phyloP scores from a whole-genome alignment of 352 stramenopile species.

The Pythium pyrilobum region DNA sequence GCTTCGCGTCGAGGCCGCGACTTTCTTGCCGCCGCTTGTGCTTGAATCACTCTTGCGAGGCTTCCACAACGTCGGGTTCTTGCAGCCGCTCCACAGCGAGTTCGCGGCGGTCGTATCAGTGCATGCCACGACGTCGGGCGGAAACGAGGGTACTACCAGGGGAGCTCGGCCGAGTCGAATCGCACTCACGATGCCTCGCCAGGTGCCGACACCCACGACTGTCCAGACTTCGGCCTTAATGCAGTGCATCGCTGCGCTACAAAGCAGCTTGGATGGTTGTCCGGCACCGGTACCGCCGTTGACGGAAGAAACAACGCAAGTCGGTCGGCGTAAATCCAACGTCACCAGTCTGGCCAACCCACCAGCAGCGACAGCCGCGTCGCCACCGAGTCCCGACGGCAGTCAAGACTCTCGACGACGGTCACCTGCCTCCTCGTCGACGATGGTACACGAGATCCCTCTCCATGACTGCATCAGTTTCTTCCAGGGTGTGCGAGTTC shows the following conservation, averaged over 20 bases:
- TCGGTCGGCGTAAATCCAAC: too few species aligned
- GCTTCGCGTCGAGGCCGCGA: conserved; percentile 54
- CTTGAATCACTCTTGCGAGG: conserved; percentile 62
- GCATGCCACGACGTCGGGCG: too few species aligned
- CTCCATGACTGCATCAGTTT: conserved; percentile 4
- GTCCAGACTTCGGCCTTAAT: neutral
- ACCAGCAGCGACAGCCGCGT: neutral
- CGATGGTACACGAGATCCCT: conserved; percentile 1
- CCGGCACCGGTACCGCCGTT: too few species aligned
- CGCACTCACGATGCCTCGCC: too few species aligned
- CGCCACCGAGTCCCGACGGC: neutral
- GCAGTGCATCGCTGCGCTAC: neutral
- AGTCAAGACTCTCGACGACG: neutral
- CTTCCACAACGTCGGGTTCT: conserved; percentile 56
- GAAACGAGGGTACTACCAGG: too few species aligned
- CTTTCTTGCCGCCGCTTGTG: conserved; percentile 53
- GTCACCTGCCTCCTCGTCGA: too few species aligned
- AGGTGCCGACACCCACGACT: too few species aligned
- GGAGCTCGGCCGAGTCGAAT: too few species aligned
- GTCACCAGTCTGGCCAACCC: too few species aligned
- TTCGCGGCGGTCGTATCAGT: conserved; percentile 1
- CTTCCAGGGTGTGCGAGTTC: conserved; percentile 1
- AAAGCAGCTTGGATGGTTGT: too few species aligned
- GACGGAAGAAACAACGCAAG: neutral
- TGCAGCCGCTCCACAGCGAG: conserved; percentile 40